These are phyloP conservation scores for Simplicillium aogashimaense DNA, from an alignment of 2,329 filamentous ascomycete genomes.

Conservation along the genomic window DNA sequence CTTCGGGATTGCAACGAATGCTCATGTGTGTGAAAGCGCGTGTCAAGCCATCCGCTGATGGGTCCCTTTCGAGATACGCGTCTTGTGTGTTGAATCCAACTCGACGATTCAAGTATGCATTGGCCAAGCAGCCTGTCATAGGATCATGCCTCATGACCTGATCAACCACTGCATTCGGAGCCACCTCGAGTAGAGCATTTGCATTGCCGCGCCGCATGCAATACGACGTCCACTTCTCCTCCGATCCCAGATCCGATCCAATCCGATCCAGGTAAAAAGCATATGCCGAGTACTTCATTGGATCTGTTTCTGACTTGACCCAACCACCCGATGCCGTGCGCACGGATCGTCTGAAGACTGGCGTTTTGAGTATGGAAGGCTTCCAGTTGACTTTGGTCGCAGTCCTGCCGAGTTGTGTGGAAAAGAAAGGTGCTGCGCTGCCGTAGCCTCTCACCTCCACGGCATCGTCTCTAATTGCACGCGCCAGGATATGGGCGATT, in stretches of 20 bases:
- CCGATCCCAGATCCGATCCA: constrained; percentile 4
- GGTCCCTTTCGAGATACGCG: constrained; percentile 3
- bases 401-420: constrained; percentile 2
- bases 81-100: constrained; percentile 7
- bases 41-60: constrained; percentile 3
- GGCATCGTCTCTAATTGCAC: constrained; percentile 3
- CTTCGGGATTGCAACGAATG: constrained; percentile 5
- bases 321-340: constrained; percentile 1
- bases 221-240: constrained; percentile 5
- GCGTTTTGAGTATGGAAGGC: constrained; percentile 5
- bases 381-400: constrained; percentile 5
- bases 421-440: constrained; percentile 3
- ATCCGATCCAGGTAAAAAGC: constrained; percentile 6
- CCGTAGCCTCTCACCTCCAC: constrained; percentile 3
- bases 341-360: constrained; percentile 3
- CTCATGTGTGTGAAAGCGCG: constrained; percentile 5
- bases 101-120: constrained; percentile 3
- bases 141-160: constrained; percentile 6
- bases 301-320: constrained; percentile 4
- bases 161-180: constrained; percentile 5
- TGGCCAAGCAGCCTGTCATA: constrained; percentile 5
- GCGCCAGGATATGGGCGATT: constrained; percentile 4
- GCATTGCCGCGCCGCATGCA: constrained; percentile 4
- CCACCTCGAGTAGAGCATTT: constrained; percentile 6
- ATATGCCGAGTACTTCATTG: constrained; percentile 6